phyloP scores from a whole-genome alignment of 257 asterid genomes.

The Craterostigma plantagineum region DNA sequence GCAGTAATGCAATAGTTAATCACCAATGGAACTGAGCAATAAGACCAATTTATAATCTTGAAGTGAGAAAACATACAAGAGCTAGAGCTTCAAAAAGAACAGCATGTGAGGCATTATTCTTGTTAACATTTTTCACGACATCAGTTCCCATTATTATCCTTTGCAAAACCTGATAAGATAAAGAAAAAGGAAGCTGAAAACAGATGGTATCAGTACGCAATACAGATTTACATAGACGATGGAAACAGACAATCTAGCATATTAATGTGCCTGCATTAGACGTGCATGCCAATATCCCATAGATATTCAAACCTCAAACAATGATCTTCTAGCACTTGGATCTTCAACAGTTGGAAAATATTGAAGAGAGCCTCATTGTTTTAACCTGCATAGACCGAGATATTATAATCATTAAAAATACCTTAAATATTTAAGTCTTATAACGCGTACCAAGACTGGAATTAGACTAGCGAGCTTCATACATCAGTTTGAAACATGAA shows the following conservation, averaged over 20 bases:
- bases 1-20: too few relatives aligned
- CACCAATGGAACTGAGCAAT: too few relatives aligned
- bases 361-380: constrained; percentile 99
- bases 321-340: constrained; percentile 85
- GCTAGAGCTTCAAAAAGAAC: constrained; percentile 99
- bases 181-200: not conserved
- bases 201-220: not conserved
- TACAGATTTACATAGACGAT: constrained; percentile 4
- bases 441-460: too few relatives aligned
- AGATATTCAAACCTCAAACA: constrained; percentile 81
- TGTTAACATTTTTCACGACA: constrained; percentile 98
- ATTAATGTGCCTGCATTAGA: not conserved
- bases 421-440: too few relatives aligned
- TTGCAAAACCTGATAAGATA: constrained; percentile 58
- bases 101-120: constrained; percentile 99
- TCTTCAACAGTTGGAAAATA: constrained; percentile 96
- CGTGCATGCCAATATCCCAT: too few relatives aligned
- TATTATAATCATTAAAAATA: too few relatives aligned
- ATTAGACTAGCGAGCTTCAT: too few relatives aligned
- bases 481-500: too few relatives aligned
- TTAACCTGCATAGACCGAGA: constrained; percentile 39
- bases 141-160: constrained; percentile 98
- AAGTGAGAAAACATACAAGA: constrained; percentile 34
- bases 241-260: not conserved
- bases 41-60: not conserved